phyloP scores from a whole-genome alignment of 2,329 filamentous ascomycete genomes.

The Verticillium klebahnii region DNA sequence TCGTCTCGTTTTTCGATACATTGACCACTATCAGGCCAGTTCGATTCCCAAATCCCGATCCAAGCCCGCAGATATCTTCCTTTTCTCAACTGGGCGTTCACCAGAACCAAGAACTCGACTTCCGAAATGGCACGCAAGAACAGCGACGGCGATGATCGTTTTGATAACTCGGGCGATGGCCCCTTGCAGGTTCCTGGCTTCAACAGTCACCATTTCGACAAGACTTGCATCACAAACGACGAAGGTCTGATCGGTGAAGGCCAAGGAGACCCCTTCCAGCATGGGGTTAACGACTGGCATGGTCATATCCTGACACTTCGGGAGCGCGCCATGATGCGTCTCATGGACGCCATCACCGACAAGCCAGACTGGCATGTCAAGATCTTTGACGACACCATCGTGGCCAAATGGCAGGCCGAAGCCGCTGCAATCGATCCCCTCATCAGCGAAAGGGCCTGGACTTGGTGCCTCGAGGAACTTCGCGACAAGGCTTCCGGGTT shows the following conservation, averaged over 20 bases:
- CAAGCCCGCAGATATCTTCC: too few species aligned
- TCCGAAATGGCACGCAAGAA: neutral
- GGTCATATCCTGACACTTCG: constrained; percentile 7
- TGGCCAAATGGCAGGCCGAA: constrained; percentile 17
- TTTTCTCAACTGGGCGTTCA: neutral
- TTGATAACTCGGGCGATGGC: neutral
- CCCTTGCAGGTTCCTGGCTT: neutral
- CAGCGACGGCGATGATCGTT: neutral
- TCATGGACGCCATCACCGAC: constrained; percentile 22
- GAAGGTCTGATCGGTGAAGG: neutral
- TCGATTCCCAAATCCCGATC: too few species aligned
- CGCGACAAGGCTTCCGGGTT: constrained; percentile 25
- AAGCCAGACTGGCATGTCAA: constrained; percentile 22
- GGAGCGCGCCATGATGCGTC: constrained; percentile 18
- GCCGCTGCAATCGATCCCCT: neutral
- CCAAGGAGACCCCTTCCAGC: neutral
- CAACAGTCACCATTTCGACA: neutral
- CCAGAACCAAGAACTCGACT: neutral
- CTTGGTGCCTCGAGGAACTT: constrained; percentile 25
- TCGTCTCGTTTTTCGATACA: neutral
- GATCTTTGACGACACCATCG: constrained; percentile 16
- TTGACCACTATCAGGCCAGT: too few species aligned
- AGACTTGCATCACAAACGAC: neutral
- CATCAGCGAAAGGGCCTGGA: neutral
- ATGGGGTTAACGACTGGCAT: neutral